Evolutionary conservation across 345 rosid genomes (phyloP).

Genomic region (Chamaenerion angustifolium): DNA sequence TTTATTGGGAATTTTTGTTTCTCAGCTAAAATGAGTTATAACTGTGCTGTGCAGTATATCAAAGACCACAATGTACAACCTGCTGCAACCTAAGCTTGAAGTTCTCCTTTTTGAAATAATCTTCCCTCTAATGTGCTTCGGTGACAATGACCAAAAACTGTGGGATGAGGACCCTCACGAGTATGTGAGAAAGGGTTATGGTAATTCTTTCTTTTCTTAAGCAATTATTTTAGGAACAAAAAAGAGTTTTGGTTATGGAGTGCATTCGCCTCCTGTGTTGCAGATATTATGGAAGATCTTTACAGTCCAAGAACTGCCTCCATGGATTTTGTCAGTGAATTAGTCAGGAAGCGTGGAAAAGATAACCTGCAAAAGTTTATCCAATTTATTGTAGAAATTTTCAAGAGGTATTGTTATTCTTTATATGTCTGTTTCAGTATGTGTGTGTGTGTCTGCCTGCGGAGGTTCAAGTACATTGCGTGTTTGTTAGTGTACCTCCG

Average conservation of each 20-base stretch:
- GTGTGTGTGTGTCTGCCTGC: too few species aligned
- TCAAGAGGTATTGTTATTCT: slow-evolving; percentile 42
- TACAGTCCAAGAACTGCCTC: slow-evolving; percentile 96
- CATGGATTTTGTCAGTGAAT: slow-evolving; percentile 95
- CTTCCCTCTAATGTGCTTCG: slow-evolving; percentile 97
- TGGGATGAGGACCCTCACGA: slow-evolving; percentile 99
- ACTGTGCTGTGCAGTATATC: slow-evolving; percentile 51
- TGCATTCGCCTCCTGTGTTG: slow-evolving; percentile 13
- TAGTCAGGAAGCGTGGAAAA: slow-evolving; percentile 91
- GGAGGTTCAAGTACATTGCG: too few species aligned
- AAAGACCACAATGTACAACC: slow-evolving; percentile 65
- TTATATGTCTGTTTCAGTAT: neutral
- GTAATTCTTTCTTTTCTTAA: slow-evolving; percentile 18
- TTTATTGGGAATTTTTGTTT: too few species aligned
- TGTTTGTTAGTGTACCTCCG: too few species aligned
- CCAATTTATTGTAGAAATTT: slow-evolving; percentile 65
- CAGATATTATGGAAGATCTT: slow-evolving; percentile 98
- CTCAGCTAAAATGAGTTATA: too few species aligned
- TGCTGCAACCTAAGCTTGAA: slow-evolving; percentile 79
- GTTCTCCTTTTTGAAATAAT: slow-evolving; percentile 91
- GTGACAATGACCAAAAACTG: slow-evolving; percentile 91
- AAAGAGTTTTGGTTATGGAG: neutral
- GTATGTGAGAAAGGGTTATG: slow-evolving; percentile 99
- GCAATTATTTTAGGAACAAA: too few species aligned
- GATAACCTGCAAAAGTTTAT: slow-evolving; percentile 88